Evolutionary conservation across 1,284 basidiomycete genomes (phyloP).

Genomic region (Cryptococcus jaspeensis): DNA sequence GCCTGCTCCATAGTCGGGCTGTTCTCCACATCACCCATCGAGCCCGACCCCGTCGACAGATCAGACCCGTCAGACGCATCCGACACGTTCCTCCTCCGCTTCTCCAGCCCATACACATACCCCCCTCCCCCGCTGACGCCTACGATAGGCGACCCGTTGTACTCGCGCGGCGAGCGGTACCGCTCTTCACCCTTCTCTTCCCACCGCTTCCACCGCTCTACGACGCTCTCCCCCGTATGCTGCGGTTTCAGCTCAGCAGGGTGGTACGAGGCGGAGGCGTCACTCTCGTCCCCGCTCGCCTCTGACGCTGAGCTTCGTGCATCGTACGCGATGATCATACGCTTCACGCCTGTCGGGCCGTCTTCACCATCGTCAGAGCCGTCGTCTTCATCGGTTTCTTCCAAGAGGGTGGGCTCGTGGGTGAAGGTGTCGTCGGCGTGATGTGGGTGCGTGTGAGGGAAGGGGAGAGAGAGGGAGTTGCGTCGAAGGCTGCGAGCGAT

Average conservation of each 20-base stretch:
- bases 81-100: conserved; percentile 11
- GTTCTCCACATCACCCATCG: conserved; percentile 15
- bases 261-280: neutral
- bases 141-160: no score
- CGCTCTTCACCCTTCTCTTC: conserved; percentile 14
- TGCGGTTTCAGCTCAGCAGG: conserved; percentile 21
- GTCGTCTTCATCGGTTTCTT: conserved; percentile 25
- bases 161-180: no score
- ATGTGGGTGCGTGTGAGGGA: neutral
- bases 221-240: conserved; percentile 35
- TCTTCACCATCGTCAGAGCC: conserved; percentile 17
- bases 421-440: conserved; percentile 11
- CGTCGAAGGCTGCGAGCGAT: conserved; percentile 41
- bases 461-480: conserved; percentile 7
- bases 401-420: conserved; percentile 15
- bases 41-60: conserved; percentile 6
- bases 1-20: conserved; percentile 13
- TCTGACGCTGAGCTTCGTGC: conserved; percentile 31
- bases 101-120: neutral
- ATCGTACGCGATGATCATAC: conserved; percentile 41
- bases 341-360: conserved; percentile 33
- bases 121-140: no score
- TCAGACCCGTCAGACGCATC: conserved; percentile 15
- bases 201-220: conserved; percentile 27
- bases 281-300: conserved; percentile 17